These are phyloP conservation scores for Oryza punctata DNA, from an alignment of 176 grass and related monocot genomes.

Conservation along the genomic window DNA sequence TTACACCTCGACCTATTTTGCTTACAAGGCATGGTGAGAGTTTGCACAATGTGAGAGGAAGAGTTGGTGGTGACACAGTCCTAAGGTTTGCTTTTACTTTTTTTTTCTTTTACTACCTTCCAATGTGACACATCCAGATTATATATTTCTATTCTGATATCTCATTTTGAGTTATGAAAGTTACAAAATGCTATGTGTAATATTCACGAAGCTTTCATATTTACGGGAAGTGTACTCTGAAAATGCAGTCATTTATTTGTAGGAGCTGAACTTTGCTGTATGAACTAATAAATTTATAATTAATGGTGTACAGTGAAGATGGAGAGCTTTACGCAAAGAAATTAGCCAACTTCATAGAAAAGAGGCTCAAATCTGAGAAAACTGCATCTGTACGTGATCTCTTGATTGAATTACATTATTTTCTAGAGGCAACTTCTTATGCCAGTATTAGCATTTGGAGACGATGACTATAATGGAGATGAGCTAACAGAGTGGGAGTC, in stretches of 20 bases:
- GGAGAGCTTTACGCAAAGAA: conserved; percentile 96
- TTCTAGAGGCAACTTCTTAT: background rate
- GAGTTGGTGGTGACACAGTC: conserved; percentile 92
- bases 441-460: background rate
- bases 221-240: background rate
- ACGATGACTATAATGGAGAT: conserved; percentile 27
- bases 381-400: conserved; percentile 84
- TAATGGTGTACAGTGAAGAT: conserved; percentile 63
- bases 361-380: conserved; percentile 87
- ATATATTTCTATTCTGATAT: conserved; percentile 1
- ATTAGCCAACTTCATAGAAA: conserved; percentile 87
- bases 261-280: too few species aligned
- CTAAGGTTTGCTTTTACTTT: conserved; percentile 63
- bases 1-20: conserved; percentile 90
- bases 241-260: background rate
- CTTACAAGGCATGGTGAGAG: conserved; percentile 98
- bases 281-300: conserved; percentile 41
- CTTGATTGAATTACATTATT: conserved; percentile 22
- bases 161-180: conserved; percentile 35
- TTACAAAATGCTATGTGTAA: conserved; percentile 25
- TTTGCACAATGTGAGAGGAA: conserved; percentile 91
- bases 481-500: conserved; percentile 19
- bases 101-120: conserved; percentile 15
- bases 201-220: background rate
- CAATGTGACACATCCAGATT: conserved; percentile 29